Evolutionary conservation across 257 asterid genomes (phyloP).

Genomic region (Rauvolfia tetraphylla): DNA sequence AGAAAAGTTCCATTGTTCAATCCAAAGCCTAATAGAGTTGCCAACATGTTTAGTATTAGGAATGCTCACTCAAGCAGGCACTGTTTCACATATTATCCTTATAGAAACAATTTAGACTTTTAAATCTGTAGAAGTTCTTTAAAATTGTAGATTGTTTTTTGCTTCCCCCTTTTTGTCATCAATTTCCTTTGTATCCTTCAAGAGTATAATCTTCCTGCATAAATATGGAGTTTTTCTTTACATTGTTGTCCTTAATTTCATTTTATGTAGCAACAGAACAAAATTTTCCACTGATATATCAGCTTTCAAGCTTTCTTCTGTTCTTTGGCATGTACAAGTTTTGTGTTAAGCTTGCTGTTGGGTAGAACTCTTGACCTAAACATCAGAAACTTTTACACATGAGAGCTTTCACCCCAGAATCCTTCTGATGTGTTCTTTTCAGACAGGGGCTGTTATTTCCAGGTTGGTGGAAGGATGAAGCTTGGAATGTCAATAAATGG

Average conservation of each 20-base stretch:
- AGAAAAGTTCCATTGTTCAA: too few relatives aligned
- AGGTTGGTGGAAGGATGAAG: conserved; percentile 72
- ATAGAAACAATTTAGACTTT: neutral
- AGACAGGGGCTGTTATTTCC: conserved; percentile 99
- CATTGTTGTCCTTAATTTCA: neutral
- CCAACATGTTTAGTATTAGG: too few relatives aligned
- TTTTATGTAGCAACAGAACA: neutral
- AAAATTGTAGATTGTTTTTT: neutral
- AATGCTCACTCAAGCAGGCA: too few relatives aligned
- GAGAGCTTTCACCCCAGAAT: neutral
- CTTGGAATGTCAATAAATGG: conserved; percentile 71
- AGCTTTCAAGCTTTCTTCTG: neutral
- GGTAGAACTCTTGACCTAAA: neutral
- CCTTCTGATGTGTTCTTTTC: conserved; percentile 50
- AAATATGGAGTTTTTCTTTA: neutral
- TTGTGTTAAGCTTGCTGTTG: neutral
- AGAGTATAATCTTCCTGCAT: neutral
- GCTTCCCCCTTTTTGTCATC: too few relatives aligned
- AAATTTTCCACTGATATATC: neutral
- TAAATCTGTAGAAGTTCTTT: neutral
- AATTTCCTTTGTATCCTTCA: neutral
- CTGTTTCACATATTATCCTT: too few relatives aligned
- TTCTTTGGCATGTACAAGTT: neutral
- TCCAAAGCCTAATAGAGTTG: too few relatives aligned
- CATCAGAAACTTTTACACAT: neutral